Conservation (phyloP, 768 basidiomycete genomes). For the Podaxis pistillaris region DNA sequence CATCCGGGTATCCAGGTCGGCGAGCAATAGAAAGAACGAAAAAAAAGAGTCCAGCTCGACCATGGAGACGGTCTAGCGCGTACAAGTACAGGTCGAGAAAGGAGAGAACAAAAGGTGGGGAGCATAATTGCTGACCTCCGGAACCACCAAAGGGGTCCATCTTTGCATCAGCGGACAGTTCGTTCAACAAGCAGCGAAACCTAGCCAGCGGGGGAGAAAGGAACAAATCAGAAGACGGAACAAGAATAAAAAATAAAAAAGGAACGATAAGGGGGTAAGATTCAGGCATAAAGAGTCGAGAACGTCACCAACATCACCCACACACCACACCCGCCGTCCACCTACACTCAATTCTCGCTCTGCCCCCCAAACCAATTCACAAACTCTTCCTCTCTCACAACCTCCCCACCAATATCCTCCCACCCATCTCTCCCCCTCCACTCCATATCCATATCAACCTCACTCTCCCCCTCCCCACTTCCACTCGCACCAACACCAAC, state of each 20-base stretch:
- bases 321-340: not conserved
- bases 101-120: not conserved
- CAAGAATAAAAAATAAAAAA: not conserved
- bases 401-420: slow-evolving; percentile 9
- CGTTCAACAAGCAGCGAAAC: not conserved
- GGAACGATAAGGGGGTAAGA: not conserved
- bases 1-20: too few relatives aligned
- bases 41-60: not conserved
- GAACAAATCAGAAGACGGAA: not conserved
- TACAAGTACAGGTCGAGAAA: not conserved
- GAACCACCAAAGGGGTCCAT: not conserved
- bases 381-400: slow-evolving; percentile 8
- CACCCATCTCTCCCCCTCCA: slow-evolving; percentile 11
- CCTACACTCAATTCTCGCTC: not conserved
- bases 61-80: not conserved
- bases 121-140: slow-evolving; percentile 4
- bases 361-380: slow-evolving; percentile 5
- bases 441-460: not conserved
- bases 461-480: not conserved
- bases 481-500: not conserved
- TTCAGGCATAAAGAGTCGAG: not conserved
- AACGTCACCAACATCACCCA: not conserved
- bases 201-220: not conserved
- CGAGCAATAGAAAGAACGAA: not conserved
- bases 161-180: not conserved